Evolutionary conservation across 192 early-diverging fungal genomes (phyloP).

Genomic region (Spinellus fusiger): DNA sequence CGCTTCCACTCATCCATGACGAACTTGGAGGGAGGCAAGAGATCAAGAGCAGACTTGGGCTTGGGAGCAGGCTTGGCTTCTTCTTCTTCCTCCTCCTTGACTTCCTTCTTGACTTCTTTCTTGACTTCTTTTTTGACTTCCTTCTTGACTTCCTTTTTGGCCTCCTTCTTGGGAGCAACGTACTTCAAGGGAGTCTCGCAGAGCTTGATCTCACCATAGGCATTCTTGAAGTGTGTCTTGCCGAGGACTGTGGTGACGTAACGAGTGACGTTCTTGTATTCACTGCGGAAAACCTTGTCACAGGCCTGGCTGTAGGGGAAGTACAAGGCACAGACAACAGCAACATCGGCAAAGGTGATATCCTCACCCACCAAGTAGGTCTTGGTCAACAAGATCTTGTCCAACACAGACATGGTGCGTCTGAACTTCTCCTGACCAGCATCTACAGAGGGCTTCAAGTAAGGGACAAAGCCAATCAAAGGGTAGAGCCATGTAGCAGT

Average conservation of each 20-base stretch:
- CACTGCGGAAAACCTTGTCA: constrained; percentile 73
- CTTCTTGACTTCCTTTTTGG: constrained; percentile 50
- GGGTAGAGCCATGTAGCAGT: constrained; percentile 39
- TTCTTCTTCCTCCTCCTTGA: constrained; percentile 52
- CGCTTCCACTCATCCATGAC: constrained; percentile 93
- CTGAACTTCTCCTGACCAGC: constrained; percentile 63
- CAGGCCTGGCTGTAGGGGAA: constrained; percentile 49
- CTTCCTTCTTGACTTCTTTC: constrained; percentile 46
- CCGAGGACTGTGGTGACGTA: constrained; percentile 86
- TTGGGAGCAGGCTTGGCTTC: constrained; percentile 70
- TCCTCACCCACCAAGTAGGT: constrained; percentile 95
- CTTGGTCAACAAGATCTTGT: constrained; percentile 74
- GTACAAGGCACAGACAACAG: constrained; percentile 52
- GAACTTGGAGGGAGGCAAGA: constrained; percentile 78
- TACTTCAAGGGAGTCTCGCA: constrained; percentile 55
- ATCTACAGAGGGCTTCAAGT: constrained; percentile 54
- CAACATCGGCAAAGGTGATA: constrained; percentile 88
- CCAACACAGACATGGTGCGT: constrained; percentile 60
- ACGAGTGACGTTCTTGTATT: constrained; percentile 83
- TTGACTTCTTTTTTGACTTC: constrained; percentile 46
- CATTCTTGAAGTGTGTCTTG: constrained; percentile 81
- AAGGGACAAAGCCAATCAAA: constrained; percentile 32
- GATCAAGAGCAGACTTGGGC: constrained; percentile 86
- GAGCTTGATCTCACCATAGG: constrained; percentile 65
- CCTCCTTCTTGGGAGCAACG: constrained; percentile 58